Evolutionary conservation across 129 eudicot species (phyloP).

Genomic region (Oenanthe sinensis): DNA sequence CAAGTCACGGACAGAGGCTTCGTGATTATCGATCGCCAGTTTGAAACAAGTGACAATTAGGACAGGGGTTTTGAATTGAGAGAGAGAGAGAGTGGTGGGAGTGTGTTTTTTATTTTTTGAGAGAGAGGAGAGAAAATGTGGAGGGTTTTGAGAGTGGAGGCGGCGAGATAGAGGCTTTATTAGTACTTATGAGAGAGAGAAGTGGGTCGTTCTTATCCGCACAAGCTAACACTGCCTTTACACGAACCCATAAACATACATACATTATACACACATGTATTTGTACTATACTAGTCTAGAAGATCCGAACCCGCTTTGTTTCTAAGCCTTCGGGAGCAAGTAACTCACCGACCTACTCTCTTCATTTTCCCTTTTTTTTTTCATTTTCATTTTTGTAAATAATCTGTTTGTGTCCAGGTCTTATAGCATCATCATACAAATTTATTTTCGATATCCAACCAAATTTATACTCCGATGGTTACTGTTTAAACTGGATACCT

Average conservation of each 20-base stretch:
- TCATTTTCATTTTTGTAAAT: neutral
- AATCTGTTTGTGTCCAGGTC: too few relatives aligned
- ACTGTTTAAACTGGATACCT: too few relatives aligned
- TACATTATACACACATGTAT: neutral
- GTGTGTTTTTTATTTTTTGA: neutral
- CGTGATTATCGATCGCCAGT: conserved; percentile 83
- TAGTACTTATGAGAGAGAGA: neutral
- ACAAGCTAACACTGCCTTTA: conserved; percentile 4
- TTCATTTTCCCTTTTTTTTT: neutral
- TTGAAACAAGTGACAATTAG: conserved; percentile 17
- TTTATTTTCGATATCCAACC: too few relatives aligned
- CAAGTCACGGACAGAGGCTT: conserved; percentile 31
- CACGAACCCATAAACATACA: neutral
- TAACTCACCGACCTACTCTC: conserved; percentile 2
- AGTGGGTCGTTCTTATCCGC: conserved; percentile 6
- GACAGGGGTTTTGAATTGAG: neutral
- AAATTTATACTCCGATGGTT: too few relatives aligned
- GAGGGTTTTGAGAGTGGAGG: conserved; percentile 45
- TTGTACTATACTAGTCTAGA: neutral
- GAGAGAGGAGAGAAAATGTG: neutral
- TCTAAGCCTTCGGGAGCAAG: neutral
- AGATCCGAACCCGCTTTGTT: conserved; percentile 2
- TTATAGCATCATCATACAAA: too few relatives aligned
- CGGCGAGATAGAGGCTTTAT: conserved; percentile 31
- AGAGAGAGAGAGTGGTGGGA: neutral